phyloP scores from a whole-genome alignment of 495 filamentous ascomycete species.

The Antarctomyces pellizariae region DNA sequence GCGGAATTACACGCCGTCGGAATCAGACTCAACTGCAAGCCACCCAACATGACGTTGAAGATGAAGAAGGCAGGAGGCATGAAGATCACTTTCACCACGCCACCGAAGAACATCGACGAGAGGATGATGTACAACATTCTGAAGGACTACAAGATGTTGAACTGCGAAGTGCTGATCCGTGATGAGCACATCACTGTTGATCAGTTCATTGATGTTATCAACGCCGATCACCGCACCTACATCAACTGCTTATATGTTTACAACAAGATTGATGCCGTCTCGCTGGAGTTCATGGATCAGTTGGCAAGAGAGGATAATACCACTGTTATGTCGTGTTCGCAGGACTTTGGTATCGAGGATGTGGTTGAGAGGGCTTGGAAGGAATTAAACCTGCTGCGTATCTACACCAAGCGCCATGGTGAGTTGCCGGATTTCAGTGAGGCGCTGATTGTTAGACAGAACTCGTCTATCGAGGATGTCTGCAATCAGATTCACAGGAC shows the following conservation, averaged over 20 bases:
- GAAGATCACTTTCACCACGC: slow-evolving; percentile 87
- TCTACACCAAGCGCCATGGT: slow-evolving; percentile 96
- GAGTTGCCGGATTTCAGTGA: slow-evolving; percentile 78
- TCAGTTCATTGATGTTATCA: slow-evolving; percentile 98
- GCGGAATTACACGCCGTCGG: slow-evolving; percentile 90
- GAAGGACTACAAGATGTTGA: slow-evolving; percentile 95
- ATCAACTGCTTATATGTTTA: slow-evolving; percentile 94
- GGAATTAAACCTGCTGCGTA: slow-evolving; percentile 69
- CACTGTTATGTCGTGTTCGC: slow-evolving; percentile 92
- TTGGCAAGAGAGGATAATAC: slow-evolving; percentile 84
- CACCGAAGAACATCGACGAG: slow-evolving; percentile 80
- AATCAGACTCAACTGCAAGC: slow-evolving; percentile 78
- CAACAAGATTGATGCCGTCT: slow-evolving; percentile 98
- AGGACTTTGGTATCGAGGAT: slow-evolving; percentile 89
- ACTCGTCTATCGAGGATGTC: slow-evolving; percentile 85
- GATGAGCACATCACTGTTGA: slow-evolving; percentile 93
- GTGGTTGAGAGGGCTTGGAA: slow-evolving; percentile 93
- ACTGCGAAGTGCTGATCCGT: slow-evolving; percentile 85
- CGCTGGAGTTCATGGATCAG: slow-evolving; percentile 76
- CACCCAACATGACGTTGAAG: slow-evolving; percentile 98
- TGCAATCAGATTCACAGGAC: slow-evolving; percentile 89
- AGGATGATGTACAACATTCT: slow-evolving; percentile 95
- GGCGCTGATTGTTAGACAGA: slow-evolving; percentile 75
- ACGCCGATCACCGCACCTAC: slow-evolving; percentile 96
- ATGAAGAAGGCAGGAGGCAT: slow-evolving; percentile 89